Evolutionary conservation across 768 basidiomycete species (phyloP), one percentile per base, ranked within the genome.

Genomic region (Sporobolomyces roseus): DNA sequence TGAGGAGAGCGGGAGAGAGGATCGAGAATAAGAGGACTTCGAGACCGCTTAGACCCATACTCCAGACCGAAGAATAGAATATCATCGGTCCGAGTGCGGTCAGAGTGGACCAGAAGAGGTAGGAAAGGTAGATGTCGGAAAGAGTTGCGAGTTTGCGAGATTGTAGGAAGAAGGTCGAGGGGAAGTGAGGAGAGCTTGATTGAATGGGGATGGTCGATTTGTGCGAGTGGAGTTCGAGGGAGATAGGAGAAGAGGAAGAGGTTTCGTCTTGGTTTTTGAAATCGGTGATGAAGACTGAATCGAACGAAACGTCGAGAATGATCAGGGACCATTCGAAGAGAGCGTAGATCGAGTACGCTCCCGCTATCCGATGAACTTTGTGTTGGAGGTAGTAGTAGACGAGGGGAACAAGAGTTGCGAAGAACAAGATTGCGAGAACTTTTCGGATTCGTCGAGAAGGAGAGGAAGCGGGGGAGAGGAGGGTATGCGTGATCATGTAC

Each of bases 311-410:
- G 65, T 91, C 90, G 51, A 87, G 81, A 59, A 87, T 76, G 63
- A 91, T 89, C 54, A 91, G 84, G 12, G 81, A 81, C 92, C 92
- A 94, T 79, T 94, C 92, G 74, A 89, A 89, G 79, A 93, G 87
- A 51, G 87, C 85, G 75, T 93, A 94, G 49, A 80, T 80, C 4
- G 90, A 92, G 79, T 94, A 94, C 16, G 92, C 91, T 90, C 91
- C 91, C 1, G 90, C 88, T 73, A 90, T 80, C 41, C 82, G 81
- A 65, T 90, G 80, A 7, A 90, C 85, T 75, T 91, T 91, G 79
- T 94, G 92, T 74, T 88, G 88, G 29, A 93, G 80, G 78, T 89
- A 94, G 75, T 88, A 89, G 78, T 90, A 91, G 14, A 91, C 80
- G 74, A 94, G 81, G 21, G 90, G 90, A 23, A 86, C 77, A 35